phyloP scores from a whole-genome alignment of 768 basidiomycete species.

The Lentinula boryana region DNA sequence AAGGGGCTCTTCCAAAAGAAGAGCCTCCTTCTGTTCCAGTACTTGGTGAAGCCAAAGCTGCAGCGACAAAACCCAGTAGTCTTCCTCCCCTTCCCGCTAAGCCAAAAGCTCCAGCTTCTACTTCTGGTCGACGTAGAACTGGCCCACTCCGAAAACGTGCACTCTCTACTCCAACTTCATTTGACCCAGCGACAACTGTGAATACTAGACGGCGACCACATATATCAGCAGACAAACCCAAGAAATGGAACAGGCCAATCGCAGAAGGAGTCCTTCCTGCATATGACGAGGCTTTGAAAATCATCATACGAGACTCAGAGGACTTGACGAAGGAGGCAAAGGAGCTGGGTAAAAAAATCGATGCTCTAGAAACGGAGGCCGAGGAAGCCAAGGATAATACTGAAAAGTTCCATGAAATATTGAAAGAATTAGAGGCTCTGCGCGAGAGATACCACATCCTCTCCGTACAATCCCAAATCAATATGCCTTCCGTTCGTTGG shows the following conservation, averaged over 20 bases:
- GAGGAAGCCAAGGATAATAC: conserved; percentile 15
- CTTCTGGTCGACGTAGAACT: not conserved
- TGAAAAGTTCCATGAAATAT: conserved; percentile 23
- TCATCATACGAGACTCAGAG: conserved; percentile 59
- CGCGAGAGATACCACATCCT: conserved; percentile 51
- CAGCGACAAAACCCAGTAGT: not conserved
- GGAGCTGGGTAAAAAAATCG: conserved; percentile 27
- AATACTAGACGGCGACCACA: conserved; percentile 27
- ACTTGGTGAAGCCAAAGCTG: not conserved
- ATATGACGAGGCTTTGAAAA: conserved; percentile 79
- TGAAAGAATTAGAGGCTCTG: conserved; percentile 34
- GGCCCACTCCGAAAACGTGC: not conserved
- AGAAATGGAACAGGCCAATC: conserved; percentile 62
- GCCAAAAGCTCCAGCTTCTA: not conserved
- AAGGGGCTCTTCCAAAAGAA: not conserved
- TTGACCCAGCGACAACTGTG: not conserved
- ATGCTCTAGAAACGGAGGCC: conserved; percentile 17
- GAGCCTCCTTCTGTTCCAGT: not conserved
- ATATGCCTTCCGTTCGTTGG: conserved; percentile 82
- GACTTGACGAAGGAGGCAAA: conserved; percentile 39
- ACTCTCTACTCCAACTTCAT: not conserved
- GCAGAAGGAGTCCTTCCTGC: conserved; percentile 60
- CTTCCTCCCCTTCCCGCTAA: not conserved
- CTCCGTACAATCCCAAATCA: conserved; percentile 75
- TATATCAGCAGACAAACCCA: conserved; percentile 46